phyloP scores from a whole-genome alignment of 257 asterid species.

The Scutellaria baicalensis region DNA sequence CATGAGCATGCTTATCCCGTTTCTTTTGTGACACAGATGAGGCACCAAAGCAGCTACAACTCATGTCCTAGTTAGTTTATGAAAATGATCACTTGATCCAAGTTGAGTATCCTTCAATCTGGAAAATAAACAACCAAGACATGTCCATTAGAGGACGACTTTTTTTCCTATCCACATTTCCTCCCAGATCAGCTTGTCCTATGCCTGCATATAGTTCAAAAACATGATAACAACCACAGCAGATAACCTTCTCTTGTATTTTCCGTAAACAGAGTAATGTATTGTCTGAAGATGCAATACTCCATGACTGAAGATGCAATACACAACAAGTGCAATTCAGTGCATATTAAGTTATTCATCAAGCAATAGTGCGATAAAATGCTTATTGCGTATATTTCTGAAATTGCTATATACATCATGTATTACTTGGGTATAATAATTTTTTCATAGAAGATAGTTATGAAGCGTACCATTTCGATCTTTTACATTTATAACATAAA shows the following conservation, averaged over 20 bases:
- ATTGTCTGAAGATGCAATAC: background rate
- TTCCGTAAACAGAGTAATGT: background rate
- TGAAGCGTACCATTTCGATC: background rate
- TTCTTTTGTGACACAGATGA: slow-evolving; percentile 22
- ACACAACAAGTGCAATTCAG: background rate
- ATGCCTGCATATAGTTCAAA: slow-evolving; percentile 12
- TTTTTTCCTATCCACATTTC: slow-evolving; percentile 12
- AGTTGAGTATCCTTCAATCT: slow-evolving; percentile 16
- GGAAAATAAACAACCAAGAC: slow-evolving; percentile 14
- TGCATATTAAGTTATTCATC: background rate
- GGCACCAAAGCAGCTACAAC: slow-evolving; percentile 62
- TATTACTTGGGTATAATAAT: background rate
- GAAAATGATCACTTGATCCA: slow-evolving; percentile 13
- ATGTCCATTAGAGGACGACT: slow-evolving; percentile 19
- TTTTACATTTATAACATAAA: background rate
- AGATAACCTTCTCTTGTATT: background rate
- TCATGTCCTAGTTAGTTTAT: slow-evolving; percentile 40
- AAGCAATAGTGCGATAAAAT: background rate
- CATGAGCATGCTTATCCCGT: slow-evolving; percentile 22
- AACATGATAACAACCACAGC: background rate
- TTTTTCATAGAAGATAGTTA: background rate
- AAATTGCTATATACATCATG: background rate
- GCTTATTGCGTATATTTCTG: background rate
- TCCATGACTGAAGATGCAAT: background rate
- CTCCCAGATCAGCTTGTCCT: slow-evolving; percentile 5